Base-by-base conservation (phyloP, 2,329 filamentous ascomycete genomes). In the Gremmenia infestans region DNA sequence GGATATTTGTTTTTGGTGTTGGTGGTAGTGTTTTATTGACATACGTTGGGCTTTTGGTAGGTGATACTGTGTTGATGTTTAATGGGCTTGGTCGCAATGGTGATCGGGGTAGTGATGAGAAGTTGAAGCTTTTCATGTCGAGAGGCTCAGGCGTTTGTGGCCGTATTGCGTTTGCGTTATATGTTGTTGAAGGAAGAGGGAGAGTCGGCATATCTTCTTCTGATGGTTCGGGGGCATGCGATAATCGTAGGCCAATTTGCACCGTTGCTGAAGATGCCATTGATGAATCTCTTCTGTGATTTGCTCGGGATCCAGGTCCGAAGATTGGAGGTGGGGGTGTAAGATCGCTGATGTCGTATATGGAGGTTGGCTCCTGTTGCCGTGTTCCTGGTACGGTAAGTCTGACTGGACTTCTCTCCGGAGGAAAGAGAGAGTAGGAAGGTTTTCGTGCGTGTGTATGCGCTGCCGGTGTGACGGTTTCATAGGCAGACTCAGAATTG, bases 241-340 rank as follows among this genome's bases (percentile, higher is more conserved):
- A 89, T 54, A 89, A 75, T 11, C 86, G 80, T 15, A 89, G 74
- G 1, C 86, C 86, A 51, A 89, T 89, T 66, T 88, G 85, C 11
- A 89, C 85, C 0, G 85, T 89, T 23, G 85, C 85, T 9, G 81
- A 81, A 46, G 86, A 88, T 15, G 76, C 76, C 43, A 83, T 75
- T 1, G 86, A 89, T 5, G 83, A 84, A 56, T 82, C 76, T 46
- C 85, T 78, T 17, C 74, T 73, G 52, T 69, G 68, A 19, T 67
- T 47, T 6, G 43, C n/a, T 37, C 52, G 45, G 15, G 51, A 56
- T 12, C 59, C 56, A 42, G 48, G 19, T 40, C 55, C 63, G 39
- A 54, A 50, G 12, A 63, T 59, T 6, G 54, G 22, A 35, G 67
- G 66, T 46, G 69, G 67, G 25, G 62, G 63, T 19, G 45, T 56